These are phyloP conservation scores for Acanthamoeba lenticulata DNA, from an alignment of 208 protist genomes.

Conservation along the genomic window DNA sequence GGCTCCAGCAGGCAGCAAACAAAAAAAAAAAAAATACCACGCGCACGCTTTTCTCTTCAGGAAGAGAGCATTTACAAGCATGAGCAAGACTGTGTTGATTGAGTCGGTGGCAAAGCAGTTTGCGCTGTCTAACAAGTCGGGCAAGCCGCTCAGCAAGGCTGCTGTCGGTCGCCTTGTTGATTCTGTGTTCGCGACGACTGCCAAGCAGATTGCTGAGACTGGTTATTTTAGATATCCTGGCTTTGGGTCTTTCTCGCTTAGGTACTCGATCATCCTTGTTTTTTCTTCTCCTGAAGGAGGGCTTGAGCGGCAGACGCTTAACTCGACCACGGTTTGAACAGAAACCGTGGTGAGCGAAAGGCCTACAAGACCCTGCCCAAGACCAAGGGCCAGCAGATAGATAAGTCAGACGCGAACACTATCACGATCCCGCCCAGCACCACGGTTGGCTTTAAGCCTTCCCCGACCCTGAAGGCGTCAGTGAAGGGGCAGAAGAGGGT, in stretches of 20 bases:
- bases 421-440: neutral
- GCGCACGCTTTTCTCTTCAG: neutral
- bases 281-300: neutral
- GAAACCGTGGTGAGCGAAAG: neutral
- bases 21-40: neutral
- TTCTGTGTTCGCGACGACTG: neutral
- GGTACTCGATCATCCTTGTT: neutral
- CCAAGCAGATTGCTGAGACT: neutral
- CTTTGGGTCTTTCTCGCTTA: constrained; percentile 27
- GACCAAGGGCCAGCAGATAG: neutral
- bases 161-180: neutral
- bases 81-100: constrained; percentile 27
- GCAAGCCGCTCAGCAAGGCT: neutral
- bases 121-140: neutral
- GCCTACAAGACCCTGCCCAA: neutral
- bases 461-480: neutral
- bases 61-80: neutral
- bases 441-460: neutral
- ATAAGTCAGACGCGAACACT: neutral
- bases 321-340: neutral
- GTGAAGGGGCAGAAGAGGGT: constrained; percentile 14
- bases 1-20: too few species aligned
- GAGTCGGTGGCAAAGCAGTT: constrained; percentile 11
- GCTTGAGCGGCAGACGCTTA: too few species aligned
- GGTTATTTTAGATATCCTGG: constrained; percentile 35